Evolutionary conservation across 2,329 filamentous ascomycete species (phyloP), one percentile per base, ranked within the genome.

Genomic region (Fusarium floridanum): DNA sequence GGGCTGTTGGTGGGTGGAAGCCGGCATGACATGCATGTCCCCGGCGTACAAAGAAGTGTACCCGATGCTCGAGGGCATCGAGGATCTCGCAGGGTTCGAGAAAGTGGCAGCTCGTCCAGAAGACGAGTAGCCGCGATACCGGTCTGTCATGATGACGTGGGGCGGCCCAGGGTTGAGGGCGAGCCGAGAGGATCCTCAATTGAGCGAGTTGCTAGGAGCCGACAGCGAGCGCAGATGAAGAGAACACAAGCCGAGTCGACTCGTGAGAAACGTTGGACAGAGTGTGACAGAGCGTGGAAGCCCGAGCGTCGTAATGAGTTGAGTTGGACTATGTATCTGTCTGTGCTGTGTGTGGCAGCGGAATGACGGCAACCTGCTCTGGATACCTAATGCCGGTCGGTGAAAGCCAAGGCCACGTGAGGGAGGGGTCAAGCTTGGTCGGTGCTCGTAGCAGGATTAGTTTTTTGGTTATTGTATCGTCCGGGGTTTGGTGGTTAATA

Each of bases 21-120:
- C 80, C 20, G 88, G 88, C 78, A 89, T 82, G 72, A 87, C 85
- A 73, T 91, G 88, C 67, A 89, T 83, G 76, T 91, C 89, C 62
- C 87, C 86, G 68, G 84, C 83, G 72, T 89, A 89, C 66, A 86
- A 82, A 68, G 86, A 83, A 77, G 83, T 85, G 79, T 88, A 88
- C 27, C 85, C 86, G 61, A 88, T 82, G 77, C 84, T 85, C 57
- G 86, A 83, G 20, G 89, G 89, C 79, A 91, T 80, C 32, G 88
- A 90, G 59, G 87, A 81, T 67, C 89, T 86, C 66, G 87, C 88
- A 57, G 88, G 87, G 64, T 83, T 88, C 67, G 79, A 88, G 79
- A 82, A 81, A 7, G 82, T 82, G 34, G 83, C 84, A 66, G 88
- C 85, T 71, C 87, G 84, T 67, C 84, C 84, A 69, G 85, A 81